Conservation (phyloP, 2,329 filamentous ascomycete genomes). For the Alternaria infectoria region DNA sequence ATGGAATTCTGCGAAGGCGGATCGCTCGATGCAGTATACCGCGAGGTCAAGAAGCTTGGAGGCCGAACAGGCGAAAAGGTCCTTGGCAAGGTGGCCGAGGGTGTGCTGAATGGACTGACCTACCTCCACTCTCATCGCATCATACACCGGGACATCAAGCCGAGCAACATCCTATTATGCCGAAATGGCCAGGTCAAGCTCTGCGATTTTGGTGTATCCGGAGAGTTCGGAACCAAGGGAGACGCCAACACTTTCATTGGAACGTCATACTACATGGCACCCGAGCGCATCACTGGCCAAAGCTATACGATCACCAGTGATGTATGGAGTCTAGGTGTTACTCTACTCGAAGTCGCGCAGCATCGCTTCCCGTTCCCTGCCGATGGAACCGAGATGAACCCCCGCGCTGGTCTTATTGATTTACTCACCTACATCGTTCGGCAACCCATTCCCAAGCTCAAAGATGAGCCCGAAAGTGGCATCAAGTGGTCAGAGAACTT, state of each 20-base stretch:
- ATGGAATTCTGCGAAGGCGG: slow-evolving; percentile 99
- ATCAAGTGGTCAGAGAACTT: slow-evolving; percentile 97
- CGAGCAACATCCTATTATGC: slow-evolving; percentile 93
- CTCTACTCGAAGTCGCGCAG: slow-evolving; percentile 97
- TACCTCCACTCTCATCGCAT: slow-evolving; percentile 96
- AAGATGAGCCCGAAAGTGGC: slow-evolving; percentile 87
- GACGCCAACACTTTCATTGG: slow-evolving; percentile 99
- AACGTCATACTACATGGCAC: slow-evolving; percentile 99
- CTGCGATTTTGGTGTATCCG: slow-evolving; percentile 97
- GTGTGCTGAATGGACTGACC: slow-evolving; percentile 88
- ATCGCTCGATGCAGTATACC: slow-evolving; percentile 94
- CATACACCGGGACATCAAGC: slow-evolving; percentile 98
- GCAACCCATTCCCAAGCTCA: slow-evolving; percentile 92
- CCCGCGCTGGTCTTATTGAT: slow-evolving; percentile 89
- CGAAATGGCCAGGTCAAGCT: slow-evolving; percentile 90
- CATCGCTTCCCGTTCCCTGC: slow-evolving; percentile 98
- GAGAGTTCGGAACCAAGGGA: slow-evolving; percentile 97
- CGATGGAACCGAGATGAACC: slow-evolving; percentile 94
- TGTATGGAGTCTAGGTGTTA: slow-evolving; percentile 97
- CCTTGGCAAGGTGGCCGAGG: slow-evolving; percentile 93
- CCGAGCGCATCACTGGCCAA: slow-evolving; percentile 95
- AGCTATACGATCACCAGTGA: slow-evolving; percentile 98
- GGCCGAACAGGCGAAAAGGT: slow-evolving; percentile 97
- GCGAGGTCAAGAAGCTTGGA: slow-evolving; percentile 93
- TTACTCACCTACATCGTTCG: slow-evolving; percentile 96